Evolutionary conservation across 148 eudicot genomes (phyloP).

Genomic region (Nepenthes mirabilis): DNA sequence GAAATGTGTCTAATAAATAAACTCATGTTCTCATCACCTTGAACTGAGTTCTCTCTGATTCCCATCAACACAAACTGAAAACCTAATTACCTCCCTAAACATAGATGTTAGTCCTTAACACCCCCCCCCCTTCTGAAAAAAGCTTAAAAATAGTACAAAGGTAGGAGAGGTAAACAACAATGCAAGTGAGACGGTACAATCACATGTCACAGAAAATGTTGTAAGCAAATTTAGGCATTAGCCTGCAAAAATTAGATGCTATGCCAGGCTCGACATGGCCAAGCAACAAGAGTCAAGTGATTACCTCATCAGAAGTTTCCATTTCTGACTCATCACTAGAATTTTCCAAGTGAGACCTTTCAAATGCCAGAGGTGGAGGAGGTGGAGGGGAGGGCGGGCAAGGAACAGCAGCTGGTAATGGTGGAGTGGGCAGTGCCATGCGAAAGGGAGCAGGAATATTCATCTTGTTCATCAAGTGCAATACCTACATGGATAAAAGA

Average conservation of each 20-base stretch:
- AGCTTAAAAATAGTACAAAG: no score
- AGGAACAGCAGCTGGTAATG: slow-evolving; percentile 52
- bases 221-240: no score
- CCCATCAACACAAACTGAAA: no score
- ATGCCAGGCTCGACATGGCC: background rate
- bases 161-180: no score
- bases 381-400: slow-evolving; percentile 33
- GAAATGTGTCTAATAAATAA: no score
- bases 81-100: no score
- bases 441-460: slow-evolving; percentile 98
- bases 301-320: slow-evolving; percentile 94
- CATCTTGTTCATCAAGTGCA: slow-evolving; percentile 99
- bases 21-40: no score
- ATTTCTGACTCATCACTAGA: slow-evolving; percentile 90
- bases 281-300: background rate
- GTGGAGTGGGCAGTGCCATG: slow-evolving; percentile 89
- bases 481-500: slow-evolving; percentile 31
- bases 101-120: no score
- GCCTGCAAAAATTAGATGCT: background rate
- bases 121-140: no score
- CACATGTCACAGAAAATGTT: no score
- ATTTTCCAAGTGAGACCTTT: slow-evolving; percentile 30
- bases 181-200: no score
- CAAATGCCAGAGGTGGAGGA: slow-evolving; percentile 42
- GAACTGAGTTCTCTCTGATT: no score